Evolutionary conservation across 2,329 filamentous ascomycete genomes (phyloP).

Genomic region (Neonectria faginata): DNA sequence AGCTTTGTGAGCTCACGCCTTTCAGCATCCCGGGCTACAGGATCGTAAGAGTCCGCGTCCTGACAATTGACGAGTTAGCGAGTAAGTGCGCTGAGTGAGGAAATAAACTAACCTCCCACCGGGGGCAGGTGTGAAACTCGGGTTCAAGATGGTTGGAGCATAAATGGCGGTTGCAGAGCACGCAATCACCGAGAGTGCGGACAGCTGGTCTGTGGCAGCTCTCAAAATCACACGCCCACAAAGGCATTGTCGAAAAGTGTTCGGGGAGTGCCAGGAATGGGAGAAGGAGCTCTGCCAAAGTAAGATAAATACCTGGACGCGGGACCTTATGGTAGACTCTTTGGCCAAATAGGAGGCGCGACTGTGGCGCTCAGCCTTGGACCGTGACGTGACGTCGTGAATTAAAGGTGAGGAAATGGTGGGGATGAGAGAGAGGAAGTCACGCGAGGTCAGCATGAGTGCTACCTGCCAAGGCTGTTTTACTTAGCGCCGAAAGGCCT

Average conservation of each 20-base stretch:
- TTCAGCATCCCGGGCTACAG: constrained; percentile 50
- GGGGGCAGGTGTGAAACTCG: constrained; percentile 50
- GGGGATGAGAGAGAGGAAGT: no score
- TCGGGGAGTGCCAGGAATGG: constrained; percentile 7
- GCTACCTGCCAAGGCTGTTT: no score
- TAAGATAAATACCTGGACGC: constrained; percentile 12
- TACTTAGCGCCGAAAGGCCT: no score
- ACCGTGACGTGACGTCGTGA: no score
- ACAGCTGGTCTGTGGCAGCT: constrained; percentile 49
- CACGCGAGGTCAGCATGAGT: no score
- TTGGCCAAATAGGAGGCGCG: background rate
- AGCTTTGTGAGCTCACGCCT: constrained; percentile 49
- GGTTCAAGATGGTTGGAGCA: constrained; percentile 50
- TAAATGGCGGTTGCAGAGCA: constrained; percentile 55
- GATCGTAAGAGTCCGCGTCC: constrained; percentile 52
- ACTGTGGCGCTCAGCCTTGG: no score
- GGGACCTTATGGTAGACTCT: constrained; percentile 1
- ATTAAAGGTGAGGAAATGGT: background rate
- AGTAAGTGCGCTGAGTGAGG: constrained; percentile 11
- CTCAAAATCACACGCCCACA: constrained; percentile 52
- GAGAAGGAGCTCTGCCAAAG: constrained; percentile 16
- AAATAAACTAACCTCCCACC: constrained; percentile 52
- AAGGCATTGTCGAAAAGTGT: constrained; percentile 41
- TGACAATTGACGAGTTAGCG: constrained; percentile 39
- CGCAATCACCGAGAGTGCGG: constrained; percentile 52